Base-by-base conservation (phyloP, 2,329 filamentous ascomycete genomes). In the Cercospora zeina region DNA sequence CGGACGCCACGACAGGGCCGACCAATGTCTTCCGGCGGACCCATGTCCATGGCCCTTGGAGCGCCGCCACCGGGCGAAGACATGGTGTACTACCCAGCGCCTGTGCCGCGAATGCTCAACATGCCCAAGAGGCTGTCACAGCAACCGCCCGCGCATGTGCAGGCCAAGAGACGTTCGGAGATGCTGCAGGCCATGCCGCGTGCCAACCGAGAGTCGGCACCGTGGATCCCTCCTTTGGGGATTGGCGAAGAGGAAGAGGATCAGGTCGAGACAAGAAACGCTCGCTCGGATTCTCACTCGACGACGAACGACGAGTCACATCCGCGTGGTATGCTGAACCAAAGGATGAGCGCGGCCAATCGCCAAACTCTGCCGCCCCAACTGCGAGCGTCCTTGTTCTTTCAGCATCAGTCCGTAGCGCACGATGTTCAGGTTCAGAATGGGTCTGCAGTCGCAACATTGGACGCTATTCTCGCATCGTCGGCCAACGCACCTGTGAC, bases 21-120 rank as follows among this genome's bases (percentile, higher is more conserved):
- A 57, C 79, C 85, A 10, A 81, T 83, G 64, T 86, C 86, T 0
- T 88, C 87, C 73, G 56, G 45, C 2, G 47, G 56, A 19, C 56
- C 56, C 33, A 36, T 59, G 47, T 59, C 56, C 13, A 59, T 59
- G 56, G 45, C 56, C 4, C n/a, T 51, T n/a, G 77, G 85, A 70
- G 69, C 67, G 71, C 85, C 85, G 1, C 80, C 82, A 27, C 88
- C 88, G 1, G 88, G 86, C 4, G 86, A 93, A 67, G 82, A 87
- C 69, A 96, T 97, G 90, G 86, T 96, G 9, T 97, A 89, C 77
- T 99, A 99, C 74, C 95, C 95, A 13, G 95, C 95, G 2, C 93
- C 91, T 1, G 95, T 99, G 2, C 95, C 95, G 2, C 88, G 89
- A 65, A 93, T 96, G 87, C 83, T 99, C 61, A 97, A 96, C 70